A percentile compares a stretch with the other conserved stretches of the same genome.
phyloP scores from a whole-genome alignment of 78 protist species.

The Protostelium mycophagum region DNA sequence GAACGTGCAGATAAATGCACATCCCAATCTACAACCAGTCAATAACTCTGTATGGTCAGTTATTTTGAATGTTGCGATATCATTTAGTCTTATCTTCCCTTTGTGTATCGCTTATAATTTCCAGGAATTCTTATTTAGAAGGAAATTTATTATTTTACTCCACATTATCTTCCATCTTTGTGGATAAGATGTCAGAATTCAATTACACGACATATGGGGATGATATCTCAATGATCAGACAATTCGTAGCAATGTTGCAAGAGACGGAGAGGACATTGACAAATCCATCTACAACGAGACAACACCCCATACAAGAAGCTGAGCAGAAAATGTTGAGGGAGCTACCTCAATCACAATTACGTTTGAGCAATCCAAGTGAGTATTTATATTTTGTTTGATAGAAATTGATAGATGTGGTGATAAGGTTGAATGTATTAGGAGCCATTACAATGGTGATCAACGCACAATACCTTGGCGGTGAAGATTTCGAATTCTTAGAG shows the following conservation, averaged over 20 bases:
- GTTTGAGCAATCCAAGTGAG: background rate
- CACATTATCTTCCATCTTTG: background rate
- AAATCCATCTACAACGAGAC: background rate
- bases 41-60: background rate
- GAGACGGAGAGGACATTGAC: background rate
- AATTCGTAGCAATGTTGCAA: background rate
- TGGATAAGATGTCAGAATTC: background rate
- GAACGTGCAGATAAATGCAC: background rate
- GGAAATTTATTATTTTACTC: background rate
- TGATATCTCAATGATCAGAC: background rate
- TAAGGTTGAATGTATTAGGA: background rate
- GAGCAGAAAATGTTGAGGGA: background rate
- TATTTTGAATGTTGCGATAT: background rate
- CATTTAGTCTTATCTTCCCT: background rate
- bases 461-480: background rate
- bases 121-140: background rate
- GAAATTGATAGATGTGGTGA: background rate
- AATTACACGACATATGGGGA: background rate
- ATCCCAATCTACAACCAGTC: background rate
- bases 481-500: background rate
- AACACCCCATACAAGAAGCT: background rate
- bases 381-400: no score
- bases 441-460: background rate
- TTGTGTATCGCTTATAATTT: no score
- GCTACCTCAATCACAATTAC: no score